Evolutionary conservation across 352 stramenopile species (phyloP).

Genomic region (Globisporangium uncinulatum): DNA sequence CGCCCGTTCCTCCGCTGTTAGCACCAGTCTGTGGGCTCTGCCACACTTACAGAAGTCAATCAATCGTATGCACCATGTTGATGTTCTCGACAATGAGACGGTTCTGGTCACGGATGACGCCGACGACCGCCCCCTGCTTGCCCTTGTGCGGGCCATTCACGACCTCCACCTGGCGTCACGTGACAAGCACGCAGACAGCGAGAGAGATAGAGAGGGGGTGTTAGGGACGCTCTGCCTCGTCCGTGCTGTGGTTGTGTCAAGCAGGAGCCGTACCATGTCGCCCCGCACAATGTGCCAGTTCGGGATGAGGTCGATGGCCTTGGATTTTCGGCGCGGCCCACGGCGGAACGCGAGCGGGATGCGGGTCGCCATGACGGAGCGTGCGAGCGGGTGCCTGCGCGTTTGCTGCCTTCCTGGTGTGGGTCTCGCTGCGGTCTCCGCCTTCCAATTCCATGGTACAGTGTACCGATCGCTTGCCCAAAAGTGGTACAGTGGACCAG

Average conservation of each 20-base stretch:
- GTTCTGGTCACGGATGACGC: conserved; percentile 74
- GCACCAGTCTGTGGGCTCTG: not conserved
- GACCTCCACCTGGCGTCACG: conserved; percentile 82
- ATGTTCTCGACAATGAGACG: conserved; percentile 81
- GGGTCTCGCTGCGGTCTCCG: no score
- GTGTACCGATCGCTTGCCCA: no score
- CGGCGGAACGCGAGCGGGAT: conserved; percentile 78
- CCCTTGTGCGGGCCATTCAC: conserved; percentile 79
- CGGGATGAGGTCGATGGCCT: conserved; percentile 75
- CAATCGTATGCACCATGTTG: conserved; percentile 59
- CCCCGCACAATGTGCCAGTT: conserved; percentile 78
- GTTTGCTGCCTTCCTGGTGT: conserved; percentile 4
- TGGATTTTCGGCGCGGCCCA: conserved; percentile 68
- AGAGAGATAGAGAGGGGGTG: not conserved
- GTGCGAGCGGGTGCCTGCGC: conserved; percentile 5
- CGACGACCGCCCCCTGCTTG: conserved; percentile 70
- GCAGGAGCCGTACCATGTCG: no score
- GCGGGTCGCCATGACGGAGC: conserved; percentile 52
- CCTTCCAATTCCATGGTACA: not conserved
- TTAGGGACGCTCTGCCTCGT: conserved; percentile 19
- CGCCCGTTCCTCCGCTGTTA: no score
- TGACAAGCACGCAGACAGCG: no score
- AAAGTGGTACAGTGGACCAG: no score
- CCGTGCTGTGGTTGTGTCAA: no score
- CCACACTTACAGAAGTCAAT: not conserved